Evolutionary conservation across 345 rosid species (phyloP), one percentile per base, ranked within the genome.

Genomic region (Cardamine resedifolia): DNA sequence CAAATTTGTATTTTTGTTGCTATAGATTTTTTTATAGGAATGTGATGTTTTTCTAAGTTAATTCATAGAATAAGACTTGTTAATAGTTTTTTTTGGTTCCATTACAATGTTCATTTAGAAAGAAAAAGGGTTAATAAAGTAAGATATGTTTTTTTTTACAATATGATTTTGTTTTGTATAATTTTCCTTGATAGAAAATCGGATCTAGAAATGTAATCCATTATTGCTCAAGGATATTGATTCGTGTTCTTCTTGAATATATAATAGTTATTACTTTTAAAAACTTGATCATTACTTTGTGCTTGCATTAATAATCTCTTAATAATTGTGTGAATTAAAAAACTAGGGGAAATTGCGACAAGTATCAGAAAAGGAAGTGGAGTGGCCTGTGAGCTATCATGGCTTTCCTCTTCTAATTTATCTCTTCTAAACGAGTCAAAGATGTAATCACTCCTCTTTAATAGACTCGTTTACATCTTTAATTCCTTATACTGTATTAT

Each of bases 321-420:
- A 10, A 11, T 12, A 15, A 30, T 20, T 31, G 16, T 55, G 24
- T 45, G 34, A 47, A 47, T 6, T 28, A n/a, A 14, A 57, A 55
- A 56, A 27, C 38, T 27, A 23, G 28, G 34, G 28, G 23, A 33
- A 24, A 31, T 34, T 33, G 4, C 18, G 47, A n/a, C 8, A 15
- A 43, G 19, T 5, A 43, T 43, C 19, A 43, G 47, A 43, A 43
- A 43, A 43, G 3, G 19, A 43, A 43, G 8, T 43, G 9, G 8
- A 43, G 47, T 39, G 60, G 60, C 43, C 60, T 71, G 57, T n/a
- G 66, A 70, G 59, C 34, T 16, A 47, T 23, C 1, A 21, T 58
- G 66, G 34, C 43, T 23, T 21, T 58, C 45, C 18, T 41, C 18
- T 41, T 41, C 18, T n/a, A n/a, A n/a, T 48, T 48, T 20, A 41